Conservation (phyloP, 1,139 yeast genomes). For the Sugiyamaella novakii region DNA sequence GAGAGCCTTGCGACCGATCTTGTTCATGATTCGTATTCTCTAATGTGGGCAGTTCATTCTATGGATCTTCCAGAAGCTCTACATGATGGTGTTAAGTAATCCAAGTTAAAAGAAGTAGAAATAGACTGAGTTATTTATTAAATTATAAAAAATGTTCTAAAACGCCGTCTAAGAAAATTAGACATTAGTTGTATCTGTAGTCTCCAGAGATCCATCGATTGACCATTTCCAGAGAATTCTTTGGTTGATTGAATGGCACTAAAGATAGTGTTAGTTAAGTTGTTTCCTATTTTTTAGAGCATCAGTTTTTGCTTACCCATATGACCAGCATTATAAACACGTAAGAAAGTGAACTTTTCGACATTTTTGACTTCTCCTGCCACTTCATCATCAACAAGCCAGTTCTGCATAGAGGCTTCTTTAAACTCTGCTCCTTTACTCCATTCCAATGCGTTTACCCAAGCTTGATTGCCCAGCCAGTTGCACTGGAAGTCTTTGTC, state of each 20-base stretch:
- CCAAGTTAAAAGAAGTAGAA: too few species aligned
- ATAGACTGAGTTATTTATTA: too few species aligned
- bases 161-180: too few species aligned
- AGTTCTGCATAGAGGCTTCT: constrained; percentile 41
- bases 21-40: constrained; percentile 14
- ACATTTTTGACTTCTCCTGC: constrained; percentile 63
- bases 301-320: constrained; percentile 46
- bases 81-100: too few species aligned
- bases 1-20: constrained; percentile 4
- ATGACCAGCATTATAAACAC: constrained; percentile 68
- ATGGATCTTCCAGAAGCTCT: constrained; percentile 5
- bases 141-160: too few species aligned
- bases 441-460: constrained; percentile 75
- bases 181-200: too few species aligned
- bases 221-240: constrained; percentile 70
- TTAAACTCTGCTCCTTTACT: constrained; percentile 42
- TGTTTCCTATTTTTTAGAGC: too few species aligned
- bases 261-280: neutral
- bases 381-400: constrained; percentile 44
- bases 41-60: constrained; percentile 12
- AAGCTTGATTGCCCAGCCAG: constrained; percentile 84
- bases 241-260: constrained; percentile 80
- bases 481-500: constrained; percentile 89
- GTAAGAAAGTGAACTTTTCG: constrained; percentile 59
- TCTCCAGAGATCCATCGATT: constrained; percentile 65